phyloP scores from a whole-genome alignment of 768 basidiomycete species.

The Leccinum arenicola region DNA sequence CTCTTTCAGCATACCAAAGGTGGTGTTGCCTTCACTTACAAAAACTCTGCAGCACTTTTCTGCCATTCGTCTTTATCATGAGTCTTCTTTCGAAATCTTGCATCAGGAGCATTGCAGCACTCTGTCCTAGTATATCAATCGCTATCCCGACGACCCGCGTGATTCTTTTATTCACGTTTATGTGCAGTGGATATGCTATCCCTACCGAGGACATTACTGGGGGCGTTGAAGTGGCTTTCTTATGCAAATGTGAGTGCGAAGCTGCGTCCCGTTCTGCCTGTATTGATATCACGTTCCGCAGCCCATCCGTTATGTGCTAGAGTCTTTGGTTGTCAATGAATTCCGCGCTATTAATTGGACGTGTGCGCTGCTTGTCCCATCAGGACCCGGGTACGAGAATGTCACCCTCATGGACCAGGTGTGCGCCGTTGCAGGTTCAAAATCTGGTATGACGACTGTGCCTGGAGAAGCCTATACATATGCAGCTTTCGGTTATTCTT shows the following conservation, averaged over 20 bases:
- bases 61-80: constrained; percentile 50
- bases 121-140: constrained; percentile 48
- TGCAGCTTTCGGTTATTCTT: constrained; percentile 28
- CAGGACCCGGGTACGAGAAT: constrained; percentile 35
- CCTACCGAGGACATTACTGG: constrained; percentile 12
- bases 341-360: constrained; percentile 39
- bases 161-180: constrained; percentile 36
- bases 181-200: constrained; percentile 44
- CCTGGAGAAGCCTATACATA: constrained; percentile 40
- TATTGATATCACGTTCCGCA: constrained; percentile 30
- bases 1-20: not conserved
- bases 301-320: constrained; percentile 30
- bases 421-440: constrained; percentile 42
- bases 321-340: constrained; percentile 45
- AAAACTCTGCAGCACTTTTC: constrained; percentile 47
- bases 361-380: constrained; percentile 32
- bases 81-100: constrained; percentile 68
- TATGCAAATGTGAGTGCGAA: constrained; percentile 29
- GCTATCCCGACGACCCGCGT: constrained; percentile 38
- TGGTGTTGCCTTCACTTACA: constrained; percentile 29
- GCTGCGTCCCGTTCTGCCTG: constrained; percentile 30
- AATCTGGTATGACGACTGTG: constrained; percentile 39
- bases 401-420: constrained; percentile 36
- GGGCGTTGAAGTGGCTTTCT: constrained; percentile 19
- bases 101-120: constrained; percentile 65